Conservation (phyloP, 2,329 filamentous ascomycete genomes). For the Fusarium chaquense region DNA sequence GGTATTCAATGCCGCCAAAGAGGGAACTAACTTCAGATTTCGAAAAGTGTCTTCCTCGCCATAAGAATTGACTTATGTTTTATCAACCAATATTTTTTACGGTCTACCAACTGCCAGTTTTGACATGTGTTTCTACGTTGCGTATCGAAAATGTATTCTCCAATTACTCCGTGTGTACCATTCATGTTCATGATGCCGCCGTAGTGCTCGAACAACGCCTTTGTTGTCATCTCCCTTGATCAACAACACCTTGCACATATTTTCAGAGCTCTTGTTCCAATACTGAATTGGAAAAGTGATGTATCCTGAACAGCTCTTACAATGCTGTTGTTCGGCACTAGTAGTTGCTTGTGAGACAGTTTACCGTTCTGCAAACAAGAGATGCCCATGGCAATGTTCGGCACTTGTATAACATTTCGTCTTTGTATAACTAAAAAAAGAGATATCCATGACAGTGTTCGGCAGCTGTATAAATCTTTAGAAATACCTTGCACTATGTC, state of each 20-base stretch:
- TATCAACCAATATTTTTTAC: not conserved
- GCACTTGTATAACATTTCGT: too few species aligned
- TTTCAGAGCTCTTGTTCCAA: not conserved
- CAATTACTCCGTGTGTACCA: too few species aligned
- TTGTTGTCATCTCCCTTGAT: not conserved
- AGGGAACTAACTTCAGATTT: not conserved
- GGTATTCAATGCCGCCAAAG: not conserved
- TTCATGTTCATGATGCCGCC: not conserved
- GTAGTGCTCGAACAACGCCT: not conserved
- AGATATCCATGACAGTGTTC: not conserved
- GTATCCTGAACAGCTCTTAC: not conserved
- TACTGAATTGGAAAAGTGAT: not conserved
- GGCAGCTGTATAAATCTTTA: not conserved
- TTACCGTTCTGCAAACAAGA: too few species aligned
- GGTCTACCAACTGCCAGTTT: not conserved
- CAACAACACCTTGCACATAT: not conserved
- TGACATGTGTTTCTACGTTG: not conserved
- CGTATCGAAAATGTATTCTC: too few species aligned
- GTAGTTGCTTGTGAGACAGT: not conserved
- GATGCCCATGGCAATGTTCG: too few species aligned
- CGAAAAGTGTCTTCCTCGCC: not conserved
- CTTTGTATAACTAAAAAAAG: too few species aligned
- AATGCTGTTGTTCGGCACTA: not conserved
- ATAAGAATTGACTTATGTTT: too few species aligned
- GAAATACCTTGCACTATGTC: too few species aligned